Conservation (phyloP, 164 flowering plant genomes). For the Protea cynaroides region DNA sequence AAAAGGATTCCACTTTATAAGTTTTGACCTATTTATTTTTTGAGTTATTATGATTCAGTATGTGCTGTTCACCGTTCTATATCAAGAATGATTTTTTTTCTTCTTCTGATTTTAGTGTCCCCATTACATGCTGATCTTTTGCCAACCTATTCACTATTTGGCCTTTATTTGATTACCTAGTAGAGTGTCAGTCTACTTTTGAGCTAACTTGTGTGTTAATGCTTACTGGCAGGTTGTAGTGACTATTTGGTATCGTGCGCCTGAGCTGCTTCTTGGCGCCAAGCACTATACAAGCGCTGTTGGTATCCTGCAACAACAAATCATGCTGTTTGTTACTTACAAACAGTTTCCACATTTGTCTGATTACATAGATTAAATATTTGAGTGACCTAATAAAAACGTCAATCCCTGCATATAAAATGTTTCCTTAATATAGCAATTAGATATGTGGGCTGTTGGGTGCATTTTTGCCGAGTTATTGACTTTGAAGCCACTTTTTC, state of each 20-base stretch:
- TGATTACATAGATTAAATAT: not conserved
- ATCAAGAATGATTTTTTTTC: no score
- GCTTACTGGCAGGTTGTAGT: slow-evolving; percentile 73
- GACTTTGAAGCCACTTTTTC: slow-evolving; percentile 95
- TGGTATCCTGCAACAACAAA: slow-evolving; percentile 48
- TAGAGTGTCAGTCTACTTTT: not conserved
- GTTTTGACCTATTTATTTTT: no score
- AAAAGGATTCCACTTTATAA: no score
- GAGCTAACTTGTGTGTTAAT: slow-evolving; percentile 6
- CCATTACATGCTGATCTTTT: no score
- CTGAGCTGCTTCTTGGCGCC: slow-evolving; percentile 95
- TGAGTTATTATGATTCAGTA: no score
- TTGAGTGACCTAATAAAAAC: not conserved
- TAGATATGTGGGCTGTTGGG: slow-evolving; percentile 99
- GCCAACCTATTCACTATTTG: no score
- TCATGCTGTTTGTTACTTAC: not conserved
- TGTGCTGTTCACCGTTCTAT: no score
- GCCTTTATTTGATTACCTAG: slow-evolving; percentile 1
- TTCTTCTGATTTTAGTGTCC: no score
- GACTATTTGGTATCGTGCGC: slow-evolving; percentile 99
- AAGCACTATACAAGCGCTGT: slow-evolving; percentile 99
- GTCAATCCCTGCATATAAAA: not conserved
- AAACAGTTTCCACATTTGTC: not conserved
- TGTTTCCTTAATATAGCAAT: slow-evolving; percentile 9
- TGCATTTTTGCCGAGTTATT: slow-evolving; percentile 98